These are phyloP conservation scores for Ascocoryne sarcoides DNA, from an alignment of 2,329 filamentous ascomycete genomes.

Conservation along the genomic window DNA sequence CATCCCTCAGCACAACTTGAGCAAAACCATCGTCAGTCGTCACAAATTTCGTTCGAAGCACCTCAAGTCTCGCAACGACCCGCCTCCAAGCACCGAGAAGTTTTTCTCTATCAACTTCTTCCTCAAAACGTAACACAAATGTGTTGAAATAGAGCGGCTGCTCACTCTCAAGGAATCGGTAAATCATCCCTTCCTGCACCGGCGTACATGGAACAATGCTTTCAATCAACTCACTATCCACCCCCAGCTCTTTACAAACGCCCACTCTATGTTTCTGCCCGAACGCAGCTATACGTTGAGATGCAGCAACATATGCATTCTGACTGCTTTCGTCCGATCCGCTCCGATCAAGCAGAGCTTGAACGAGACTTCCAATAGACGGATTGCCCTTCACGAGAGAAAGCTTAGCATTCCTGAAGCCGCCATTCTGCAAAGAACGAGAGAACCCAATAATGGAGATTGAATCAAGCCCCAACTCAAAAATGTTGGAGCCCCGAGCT, in stretches of 20 bases:
- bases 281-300: slow-evolving; percentile 33
- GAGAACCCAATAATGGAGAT: slow-evolving; percentile 71
- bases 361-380: slow-evolving; percentile 37
- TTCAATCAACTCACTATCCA: slow-evolving; percentile 50
- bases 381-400: slow-evolving; percentile 59
- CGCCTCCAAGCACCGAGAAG: slow-evolving; percentile 50
- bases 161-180: slow-evolving; percentile 51
- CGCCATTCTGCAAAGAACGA: slow-evolving; percentile 51
- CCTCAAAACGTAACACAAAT: slow-evolving; percentile 52
- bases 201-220: slow-evolving; percentile 75
- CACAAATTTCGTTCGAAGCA: slow-evolving; percentile 66
- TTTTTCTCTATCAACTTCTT: slow-evolving; percentile 34
- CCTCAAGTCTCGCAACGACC: slow-evolving; percentile 44
- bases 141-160: slow-evolving; percentile 65
- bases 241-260: slow-evolving; percentile 39
- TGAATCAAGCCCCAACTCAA: slow-evolving; percentile 81
- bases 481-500: slow-evolving; percentile 58
- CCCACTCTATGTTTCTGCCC: slow-evolving; percentile 24
- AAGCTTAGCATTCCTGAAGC: slow-evolving; percentile 52
- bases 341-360: slow-evolving; percentile 19
- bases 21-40: slow-evolving; percentile 66
- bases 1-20: slow-evolving; percentile 55
- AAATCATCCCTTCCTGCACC: slow-evolving; percentile 79
- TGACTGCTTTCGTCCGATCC: slow-evolving; percentile 7
- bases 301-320: slow-evolving; percentile 27